Evolutionary conservation across 768 basidiomycete genomes (phyloP).

Genomic region (Dioszegia hungarica): DNA sequence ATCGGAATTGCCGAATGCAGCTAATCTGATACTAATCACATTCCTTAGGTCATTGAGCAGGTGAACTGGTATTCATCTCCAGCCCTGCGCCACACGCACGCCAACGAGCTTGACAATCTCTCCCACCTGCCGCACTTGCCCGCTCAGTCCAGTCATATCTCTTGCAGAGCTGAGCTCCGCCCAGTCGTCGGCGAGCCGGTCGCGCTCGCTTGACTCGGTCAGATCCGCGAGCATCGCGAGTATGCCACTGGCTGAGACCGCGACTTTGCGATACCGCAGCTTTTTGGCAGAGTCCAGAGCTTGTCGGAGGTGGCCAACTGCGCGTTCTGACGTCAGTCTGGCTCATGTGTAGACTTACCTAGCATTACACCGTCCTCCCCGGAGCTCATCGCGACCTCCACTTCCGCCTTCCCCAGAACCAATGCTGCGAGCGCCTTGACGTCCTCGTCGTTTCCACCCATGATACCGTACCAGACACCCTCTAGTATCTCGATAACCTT

Average conservation of each 20-base stretch:
- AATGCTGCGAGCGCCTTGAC: conserved; percentile 14
- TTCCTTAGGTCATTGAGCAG: no score
- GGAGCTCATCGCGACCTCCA: conserved; percentile 15
- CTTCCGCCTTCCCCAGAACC: conserved; percentile 24
- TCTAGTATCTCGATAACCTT: conserved; percentile 26
- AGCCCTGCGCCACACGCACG: conserved; percentile 21
- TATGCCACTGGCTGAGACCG: conserved; percentile 7
- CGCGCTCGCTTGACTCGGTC: not conserved
- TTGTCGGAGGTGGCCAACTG: conserved; percentile 4
- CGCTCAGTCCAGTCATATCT: no score
- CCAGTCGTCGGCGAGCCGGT: conserved; percentile 1
- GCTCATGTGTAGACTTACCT: not conserved
- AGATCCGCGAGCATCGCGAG: conserved; percentile 13
- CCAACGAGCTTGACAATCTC: conserved; percentile 30
- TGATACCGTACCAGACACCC: conserved; percentile 17
- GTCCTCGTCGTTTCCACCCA: conserved; percentile 21
- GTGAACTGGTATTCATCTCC: conserved; percentile 14
- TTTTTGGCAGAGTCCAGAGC: conserved; percentile 9
- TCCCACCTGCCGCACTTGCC: conserved; percentile 5
- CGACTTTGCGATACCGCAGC: conserved; percentile 11
- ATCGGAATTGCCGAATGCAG: no score
- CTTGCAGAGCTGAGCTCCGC: not conserved
- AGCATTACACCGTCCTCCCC: not conserved
- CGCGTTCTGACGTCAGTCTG: conserved; percentile 1
- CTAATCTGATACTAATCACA: no score